phyloP scores from a whole-genome alignment of 1,284 basidiomycete species.

The Bjerkandera adusta region DNA sequence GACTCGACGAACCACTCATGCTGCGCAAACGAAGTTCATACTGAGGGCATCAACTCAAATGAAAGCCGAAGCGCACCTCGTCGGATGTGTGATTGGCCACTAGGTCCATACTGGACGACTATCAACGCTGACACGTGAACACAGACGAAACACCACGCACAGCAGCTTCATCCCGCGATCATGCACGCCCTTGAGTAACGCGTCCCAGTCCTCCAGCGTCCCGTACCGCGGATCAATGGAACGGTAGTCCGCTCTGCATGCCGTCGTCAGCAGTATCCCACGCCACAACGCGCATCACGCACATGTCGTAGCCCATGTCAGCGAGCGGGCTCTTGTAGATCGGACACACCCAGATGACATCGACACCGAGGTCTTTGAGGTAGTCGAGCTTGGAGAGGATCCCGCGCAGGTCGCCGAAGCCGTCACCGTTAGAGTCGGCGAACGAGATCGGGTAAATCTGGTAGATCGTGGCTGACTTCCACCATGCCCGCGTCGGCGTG shows the following conservation, averaged over 20 bases:
- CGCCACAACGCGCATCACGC: slow-evolving; percentile 13
- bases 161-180: slow-evolving; percentile 70
- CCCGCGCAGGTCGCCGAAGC: slow-evolving; percentile 72
- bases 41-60: slow-evolving; percentile 27
- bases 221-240: slow-evolving; percentile 74
- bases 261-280: background rate
- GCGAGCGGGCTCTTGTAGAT: slow-evolving; percentile 70
- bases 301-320: slow-evolving; percentile 79
- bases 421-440: slow-evolving; percentile 73
- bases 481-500: slow-evolving; percentile 44
- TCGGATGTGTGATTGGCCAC: too few species aligned
- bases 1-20: slow-evolving; percentile 77
- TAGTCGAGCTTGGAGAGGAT: slow-evolving; percentile 69
- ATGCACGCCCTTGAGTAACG: slow-evolving; percentile 57
- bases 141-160: slow-evolving; percentile 32
- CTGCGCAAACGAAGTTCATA: slow-evolving; percentile 80
- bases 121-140: background rate
- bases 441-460: slow-evolving; percentile 80
- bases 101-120: too few species aligned
- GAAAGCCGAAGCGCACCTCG: too few species aligned
- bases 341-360: slow-evolving; percentile 75
- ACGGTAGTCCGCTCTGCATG: slow-evolving; percentile 55
- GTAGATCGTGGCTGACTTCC: slow-evolving; percentile 66
- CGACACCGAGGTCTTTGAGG: slow-evolving; percentile 66
- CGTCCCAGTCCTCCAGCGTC: slow-evolving; percentile 72